Base-by-base conservation (phyloP, 441 rosid species). In the Pelargonium citronellum region DNA sequence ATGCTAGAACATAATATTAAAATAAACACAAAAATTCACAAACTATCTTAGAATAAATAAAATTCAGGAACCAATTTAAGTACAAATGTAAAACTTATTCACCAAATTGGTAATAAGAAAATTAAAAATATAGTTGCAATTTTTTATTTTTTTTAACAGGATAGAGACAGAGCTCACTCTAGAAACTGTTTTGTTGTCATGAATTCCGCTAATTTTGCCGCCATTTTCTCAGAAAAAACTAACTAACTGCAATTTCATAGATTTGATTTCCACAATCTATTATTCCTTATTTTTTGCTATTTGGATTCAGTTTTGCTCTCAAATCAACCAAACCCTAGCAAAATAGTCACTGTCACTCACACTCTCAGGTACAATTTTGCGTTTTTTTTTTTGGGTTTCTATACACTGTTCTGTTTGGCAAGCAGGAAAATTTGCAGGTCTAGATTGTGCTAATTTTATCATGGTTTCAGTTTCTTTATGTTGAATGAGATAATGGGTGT, bases 191-290 rank as follows among this genome's bases (percentile, higher is more conserved):
- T n/a, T 53, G 60, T 53, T 53, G 60, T 53, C 60, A 53, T 15
- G 17, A 15, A 13, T 53, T 15, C 60, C 60, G 60, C 7, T 53
- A 53, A 15, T 53, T 53, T 53, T 53, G 60, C 60, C 60, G 60
- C 60, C 60, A 46, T 46, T 13, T 53, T 22, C 24, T 49, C 57
- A 49, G 57, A 49, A 49, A 30, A 30, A 27, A 27, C 30, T 27
- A 27, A n/a, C 17, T 53, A 53, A 53, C 60, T 53, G 16, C 37
- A 16, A 53, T 53, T 53, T 53, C 60, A n/a, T 53, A 53, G 60
- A 53, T 53, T 53, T 15, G 60, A 53, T 53, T 20, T 53, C 37
- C 15, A 53, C 60, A 53, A 53, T 53, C 20, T 53, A n/a, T n/a
- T 53, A 7, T 53, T 53, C 60, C 60, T 53, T 20, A 53, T 53